Percentiles rank a stretch among this genome's conserved stretches.
Evolutionary conservation across 1,284 basidiomycete genomes (phyloP).

Genomic region (Trichosporon inkin): DNA sequence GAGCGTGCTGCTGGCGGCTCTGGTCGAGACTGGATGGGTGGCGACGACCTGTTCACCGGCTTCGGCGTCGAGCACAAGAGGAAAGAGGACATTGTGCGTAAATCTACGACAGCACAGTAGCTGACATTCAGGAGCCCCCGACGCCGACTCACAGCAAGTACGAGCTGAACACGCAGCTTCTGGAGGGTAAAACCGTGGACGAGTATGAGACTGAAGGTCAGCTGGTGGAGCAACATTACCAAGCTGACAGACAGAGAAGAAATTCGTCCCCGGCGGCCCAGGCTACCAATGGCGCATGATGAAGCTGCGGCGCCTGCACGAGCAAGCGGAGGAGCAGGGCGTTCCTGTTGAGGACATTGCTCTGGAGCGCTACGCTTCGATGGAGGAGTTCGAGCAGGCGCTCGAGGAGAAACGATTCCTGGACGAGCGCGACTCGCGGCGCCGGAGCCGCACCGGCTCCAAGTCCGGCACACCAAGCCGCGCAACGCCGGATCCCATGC

Average conservation of each 20-base stretch:
- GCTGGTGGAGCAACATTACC: neutral
- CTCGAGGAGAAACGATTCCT: conserved; percentile 76
- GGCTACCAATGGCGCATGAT: conserved; percentile 98
- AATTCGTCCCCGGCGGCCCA: conserved; percentile 71
- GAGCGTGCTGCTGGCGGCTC: conserved; percentile 30
- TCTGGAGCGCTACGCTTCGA: conserved; percentile 76
- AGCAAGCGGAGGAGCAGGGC: conserved; percentile 80
- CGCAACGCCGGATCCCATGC: conserved; percentile 27
- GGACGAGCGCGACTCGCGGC: conserved; percentile 68
- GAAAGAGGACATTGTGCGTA: conserved; percentile 63
- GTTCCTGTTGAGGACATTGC: conserved; percentile 74
- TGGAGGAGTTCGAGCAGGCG: conserved; percentile 83
- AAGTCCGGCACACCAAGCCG: conserved; percentile 49
- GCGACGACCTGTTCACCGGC: conserved; percentile 72
- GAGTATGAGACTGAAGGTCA: conserved; percentile 57
- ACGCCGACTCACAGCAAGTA: conserved; percentile 46
- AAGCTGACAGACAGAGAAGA: conserved; percentile 45
- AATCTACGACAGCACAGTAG: too few relatives aligned
- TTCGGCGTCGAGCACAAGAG: conserved; percentile 72
- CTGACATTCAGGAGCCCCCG: conserved; percentile 10
- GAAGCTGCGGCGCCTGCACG: conserved; percentile 83
- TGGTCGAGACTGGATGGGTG: conserved; percentile 3
- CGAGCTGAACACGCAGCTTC: conserved; percentile 77
- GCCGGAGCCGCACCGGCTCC: conserved; percentile 49
- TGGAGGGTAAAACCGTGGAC: conserved; percentile 59